Percentiles rank a stretch among this genome's conserved stretches.
These are phyloP conservation scores for Botrytis squamosa DNA, from an alignment of 2,329 filamentous ascomycete genomes.

Conservation along the genomic window DNA sequence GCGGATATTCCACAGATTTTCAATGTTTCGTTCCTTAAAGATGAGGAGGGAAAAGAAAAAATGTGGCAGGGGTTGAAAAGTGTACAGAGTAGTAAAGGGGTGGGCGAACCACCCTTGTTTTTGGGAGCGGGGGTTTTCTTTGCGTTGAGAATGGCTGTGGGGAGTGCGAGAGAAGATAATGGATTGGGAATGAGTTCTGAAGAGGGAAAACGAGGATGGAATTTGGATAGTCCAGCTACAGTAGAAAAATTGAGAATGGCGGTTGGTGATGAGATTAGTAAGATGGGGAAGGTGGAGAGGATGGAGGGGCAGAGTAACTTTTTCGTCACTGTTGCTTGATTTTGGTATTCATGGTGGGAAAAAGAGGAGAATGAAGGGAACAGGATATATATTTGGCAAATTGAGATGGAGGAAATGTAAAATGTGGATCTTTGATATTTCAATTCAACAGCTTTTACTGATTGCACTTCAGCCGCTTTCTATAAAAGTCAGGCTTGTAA, in stretches of 20 bases:
- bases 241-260: slow-evolving; percentile 48
- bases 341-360: background rate
- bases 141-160: slow-evolving; percentile 53
- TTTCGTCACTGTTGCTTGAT: slow-evolving; percentile 32
- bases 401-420: background rate
- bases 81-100: slow-evolving; percentile 53
- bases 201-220: slow-evolving; percentile 47
- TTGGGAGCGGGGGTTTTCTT: slow-evolving; percentile 54
- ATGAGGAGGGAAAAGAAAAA: slow-evolving; percentile 43
- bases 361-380: no score
- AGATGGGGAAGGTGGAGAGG: slow-evolving; percentile 35
- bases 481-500: no score
- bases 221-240: slow-evolving; percentile 50
- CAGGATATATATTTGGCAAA: no score
- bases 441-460: background rate
- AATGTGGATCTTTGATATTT: no score
- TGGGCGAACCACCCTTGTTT: slow-evolving; percentile 63
- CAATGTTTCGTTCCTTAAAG: slow-evolving; percentile 35
- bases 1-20: slow-evolving; percentile 78
- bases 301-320: slow-evolving; percentile 37
- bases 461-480: no score
- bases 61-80: slow-evolving; percentile 52
- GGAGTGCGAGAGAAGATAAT: slow-evolving; percentile 49
- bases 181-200: slow-evolving; percentile 47
- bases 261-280: slow-evolving; percentile 39